Conservation (phyloP, 1,284 basidiomycete species). For the Malassezia equina region DNA sequence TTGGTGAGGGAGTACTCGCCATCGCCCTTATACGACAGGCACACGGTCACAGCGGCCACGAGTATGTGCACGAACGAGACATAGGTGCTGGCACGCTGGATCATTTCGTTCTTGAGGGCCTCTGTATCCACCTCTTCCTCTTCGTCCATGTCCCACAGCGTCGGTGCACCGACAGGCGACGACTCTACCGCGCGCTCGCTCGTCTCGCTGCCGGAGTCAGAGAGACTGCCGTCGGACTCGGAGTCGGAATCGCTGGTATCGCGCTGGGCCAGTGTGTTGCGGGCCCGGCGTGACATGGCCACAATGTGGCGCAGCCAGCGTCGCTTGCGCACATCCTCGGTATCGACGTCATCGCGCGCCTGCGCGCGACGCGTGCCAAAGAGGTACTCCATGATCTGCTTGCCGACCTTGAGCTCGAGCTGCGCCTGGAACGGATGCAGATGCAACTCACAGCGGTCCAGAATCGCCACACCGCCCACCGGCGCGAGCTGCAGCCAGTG, state of each 20-base stretch:
- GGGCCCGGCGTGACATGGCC: background rate
- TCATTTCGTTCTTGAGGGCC: slow-evolving; percentile 45
- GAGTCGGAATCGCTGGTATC: background rate
- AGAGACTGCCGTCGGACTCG: background rate
- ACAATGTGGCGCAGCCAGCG: slow-evolving; percentile 4
- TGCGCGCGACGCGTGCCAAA: slow-evolving; percentile 51
- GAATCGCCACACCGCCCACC: slow-evolving; percentile 85
- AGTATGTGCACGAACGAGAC: slow-evolving; percentile 69
- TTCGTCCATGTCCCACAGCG: background rate
- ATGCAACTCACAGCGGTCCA: slow-evolving; percentile 69
- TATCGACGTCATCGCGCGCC: slow-evolving; percentile 25
- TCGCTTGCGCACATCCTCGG: slow-evolving; percentile 14
- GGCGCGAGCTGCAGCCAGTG: slow-evolving; percentile 51
- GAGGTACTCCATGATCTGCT: slow-evolving; percentile 77
- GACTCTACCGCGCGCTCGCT: background rate
- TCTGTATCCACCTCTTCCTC: background rate
- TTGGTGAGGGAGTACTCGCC: slow-evolving; percentile 52
- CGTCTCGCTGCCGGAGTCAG: background rate
- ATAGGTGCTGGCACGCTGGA: slow-evolving; percentile 50
- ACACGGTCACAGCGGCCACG: slow-evolving; percentile 58
- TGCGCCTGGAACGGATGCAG: slow-evolving; percentile 67
- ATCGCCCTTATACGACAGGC: slow-evolving; percentile 52
- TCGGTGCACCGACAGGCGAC: background rate
- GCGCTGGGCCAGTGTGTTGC: background rate
- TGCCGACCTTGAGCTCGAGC: slow-evolving; percentile 70